A percentile compares a stretch with the other conserved stretches of the same genome.
These are phyloP conservation scores for Catenaria anguillulae DNA, from an alignment of 371 early-diverging fungal genomes.

Conservation along the genomic window DNA sequence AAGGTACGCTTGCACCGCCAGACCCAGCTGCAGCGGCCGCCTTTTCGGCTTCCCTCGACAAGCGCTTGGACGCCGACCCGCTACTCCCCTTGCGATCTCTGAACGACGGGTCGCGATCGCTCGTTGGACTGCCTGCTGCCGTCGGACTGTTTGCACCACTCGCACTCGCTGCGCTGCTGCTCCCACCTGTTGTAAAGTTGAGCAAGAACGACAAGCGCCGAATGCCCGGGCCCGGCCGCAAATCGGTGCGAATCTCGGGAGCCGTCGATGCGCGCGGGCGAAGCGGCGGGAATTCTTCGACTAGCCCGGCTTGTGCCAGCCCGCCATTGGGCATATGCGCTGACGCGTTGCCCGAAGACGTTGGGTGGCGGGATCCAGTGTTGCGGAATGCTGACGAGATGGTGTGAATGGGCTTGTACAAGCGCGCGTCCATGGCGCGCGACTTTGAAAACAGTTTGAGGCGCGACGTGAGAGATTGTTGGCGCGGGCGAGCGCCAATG, in stretches of 20 bases:
- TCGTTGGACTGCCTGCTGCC: no score
- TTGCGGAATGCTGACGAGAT: neutral
- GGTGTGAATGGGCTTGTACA: slow-evolving; percentile 8
- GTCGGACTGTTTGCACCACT: no score
- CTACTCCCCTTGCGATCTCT: neutral
- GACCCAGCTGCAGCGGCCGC: neutral
- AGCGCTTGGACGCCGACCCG: neutral
- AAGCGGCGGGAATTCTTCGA: neutral
- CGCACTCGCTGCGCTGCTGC: no score
- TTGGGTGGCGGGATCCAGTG: neutral
- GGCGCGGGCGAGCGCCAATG: neutral
- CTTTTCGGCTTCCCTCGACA: neutral
- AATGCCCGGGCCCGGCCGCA: neutral
- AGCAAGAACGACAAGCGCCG: neutral
- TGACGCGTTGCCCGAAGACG: neutral
- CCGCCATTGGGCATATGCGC: neutral
- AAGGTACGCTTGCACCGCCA: no score
- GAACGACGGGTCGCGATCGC: neutral
- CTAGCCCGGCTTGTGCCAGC: neutral
- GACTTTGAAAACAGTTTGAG: slow-evolving; percentile 7
- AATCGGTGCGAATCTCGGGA: neutral
- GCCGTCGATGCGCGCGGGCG: neutral
- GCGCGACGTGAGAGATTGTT: neutral
- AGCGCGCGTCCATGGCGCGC: slow-evolving; percentile 9
- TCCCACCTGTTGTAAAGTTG: neutral